These are phyloP conservation scores for Debaryomyces nepalensis DNA, from an alignment of 1,139 yeast species.

Conservation along the genomic window DNA sequence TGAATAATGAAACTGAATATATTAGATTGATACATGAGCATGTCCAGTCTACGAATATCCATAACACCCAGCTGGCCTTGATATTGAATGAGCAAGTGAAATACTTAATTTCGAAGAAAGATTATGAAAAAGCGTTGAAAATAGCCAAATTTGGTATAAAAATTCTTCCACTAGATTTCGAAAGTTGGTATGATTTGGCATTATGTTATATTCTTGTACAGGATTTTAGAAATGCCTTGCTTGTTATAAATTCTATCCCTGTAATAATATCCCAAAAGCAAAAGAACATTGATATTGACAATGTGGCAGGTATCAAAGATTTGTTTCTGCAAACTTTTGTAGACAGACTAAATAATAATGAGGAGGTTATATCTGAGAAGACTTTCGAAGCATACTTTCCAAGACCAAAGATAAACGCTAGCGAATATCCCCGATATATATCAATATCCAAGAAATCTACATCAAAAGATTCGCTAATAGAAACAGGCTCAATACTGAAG, in stretches of 20 bases:
- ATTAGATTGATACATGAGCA: conserved; percentile 32
- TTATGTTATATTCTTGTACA: conserved; percentile 37
- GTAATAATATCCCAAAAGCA: conserved; percentile 26
- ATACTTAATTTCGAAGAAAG: conserved; percentile 37
- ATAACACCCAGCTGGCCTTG: conserved; percentile 41
- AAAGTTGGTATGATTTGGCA: conserved; percentile 44
- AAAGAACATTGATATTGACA: conserved; percentile 22
- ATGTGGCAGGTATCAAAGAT: conserved; percentile 38
- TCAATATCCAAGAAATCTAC: conserved; percentile 7
- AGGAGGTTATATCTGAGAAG: conserved; percentile 38
- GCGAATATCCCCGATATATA: conserved; percentile 10
- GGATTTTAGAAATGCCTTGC: conserved; percentile 38
- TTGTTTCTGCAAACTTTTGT: conserved; percentile 33
- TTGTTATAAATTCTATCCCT: conserved; percentile 43
- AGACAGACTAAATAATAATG: conserved; percentile 24
- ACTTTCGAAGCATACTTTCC: conserved; percentile 41
- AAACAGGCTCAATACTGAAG: conserved; percentile 32
- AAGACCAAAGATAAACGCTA: conserved; percentile 23
- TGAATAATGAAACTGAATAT: conserved; percentile 32
- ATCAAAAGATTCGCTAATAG: conserved; percentile 10
- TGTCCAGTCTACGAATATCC: conserved; percentile 21
- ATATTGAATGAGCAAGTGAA: conserved; percentile 45
- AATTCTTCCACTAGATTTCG: conserved; percentile 48
- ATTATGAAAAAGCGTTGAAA: conserved; percentile 32
- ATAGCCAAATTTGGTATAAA: conserved; percentile 38